Evolutionary conservation across 495 filamentous ascomycete species (phyloP), one percentile per base, ranked within the genome.

Genomic region (Xylaria venustula): DNA sequence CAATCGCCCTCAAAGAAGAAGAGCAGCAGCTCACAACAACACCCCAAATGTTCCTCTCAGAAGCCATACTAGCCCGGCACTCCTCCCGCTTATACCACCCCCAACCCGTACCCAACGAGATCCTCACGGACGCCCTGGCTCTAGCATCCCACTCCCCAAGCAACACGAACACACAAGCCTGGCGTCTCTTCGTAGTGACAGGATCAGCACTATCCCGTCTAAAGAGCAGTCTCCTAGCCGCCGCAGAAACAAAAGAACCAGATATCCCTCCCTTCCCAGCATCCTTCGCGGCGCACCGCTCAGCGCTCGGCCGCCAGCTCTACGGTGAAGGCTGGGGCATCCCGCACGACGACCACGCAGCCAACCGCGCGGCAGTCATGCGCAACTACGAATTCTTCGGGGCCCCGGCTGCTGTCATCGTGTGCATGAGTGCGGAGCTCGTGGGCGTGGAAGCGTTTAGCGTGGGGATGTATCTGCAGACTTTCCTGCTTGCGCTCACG

Each of bases 341-440:
- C 36, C 28, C 64, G 34, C 54, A 15, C 9, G 61, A 58, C n/a
- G 64, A 67, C 51, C 25, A 8, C 8, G 48, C 2, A 17, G 41
- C 42, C 11, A 47, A 42, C 6, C 20, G 50, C 15, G 50, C 28
- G 30, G 64, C 64, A 7, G 60, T 58, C 44, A 42, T 67, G 55
- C 54, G 62, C 1, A 67, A 67, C 41, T 67, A n/a, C 20, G 64
- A 64, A 7, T 67, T 67, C 57, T 67, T 67, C 57, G 62, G 65
- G n/a, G 62, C 65, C 0, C 65, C 65, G 8, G 36, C 44, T 0
- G 65, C 28, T 1, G 46, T 59, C 14, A 28, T 67, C 26, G 56
- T 67, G 25, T 64, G 64, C 50, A 64, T 64, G 62, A 45, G 52
- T 47, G 36, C 20, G 20, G 41, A 41, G 12, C 44, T 64, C 17